phyloP scores from a whole-genome alignment of 2,329 filamentous ascomycete genomes.

The Curvularia eragrostidis region DNA sequence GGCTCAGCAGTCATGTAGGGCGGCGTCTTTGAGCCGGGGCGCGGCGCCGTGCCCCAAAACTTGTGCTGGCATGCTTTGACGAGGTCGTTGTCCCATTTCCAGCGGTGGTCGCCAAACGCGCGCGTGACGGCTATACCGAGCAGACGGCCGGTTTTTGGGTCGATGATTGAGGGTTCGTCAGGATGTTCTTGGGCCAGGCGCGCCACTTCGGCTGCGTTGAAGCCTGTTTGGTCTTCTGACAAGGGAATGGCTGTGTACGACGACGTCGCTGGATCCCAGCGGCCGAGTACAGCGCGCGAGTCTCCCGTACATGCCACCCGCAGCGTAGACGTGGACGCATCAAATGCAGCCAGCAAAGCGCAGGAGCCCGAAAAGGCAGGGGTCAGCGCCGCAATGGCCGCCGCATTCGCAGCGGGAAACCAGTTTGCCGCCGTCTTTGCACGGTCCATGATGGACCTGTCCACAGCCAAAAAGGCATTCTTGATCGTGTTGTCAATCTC shows the following conservation, averaged over 20 bases:
- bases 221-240: constrained; percentile 71
- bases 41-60: constrained; percentile 58
- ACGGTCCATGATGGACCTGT: constrained; percentile 61
- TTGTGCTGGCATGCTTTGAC: constrained; percentile 54
- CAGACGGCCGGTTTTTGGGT: constrained; percentile 62
- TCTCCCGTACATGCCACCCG: constrained; percentile 72
- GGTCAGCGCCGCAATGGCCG: constrained; percentile 39
- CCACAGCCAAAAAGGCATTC: constrained; percentile 63
- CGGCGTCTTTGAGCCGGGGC: constrained; percentile 59
- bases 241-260: constrained; percentile 63
- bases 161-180: constrained; percentile 64
- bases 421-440: constrained; percentile 51
- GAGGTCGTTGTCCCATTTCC: constrained; percentile 68
- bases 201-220: constrained; percentile 64
- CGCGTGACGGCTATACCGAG: constrained; percentile 68
- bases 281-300: constrained; percentile 69
- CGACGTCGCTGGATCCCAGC: constrained; percentile 51
- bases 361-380: constrained; percentile 64
- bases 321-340: constrained; percentile 60
- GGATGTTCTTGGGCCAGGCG: constrained; percentile 67
- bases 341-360: constrained; percentile 68
- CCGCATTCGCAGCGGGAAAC: constrained; percentile 43
- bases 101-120: constrained; percentile 72
- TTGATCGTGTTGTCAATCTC: constrained; percentile 64
- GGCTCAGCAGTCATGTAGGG: constrained; percentile 74